These are phyloP conservation scores for Exophiala phaeomuriformis DNA, from an alignment of 2,329 filamentous ascomycete genomes.

Conservation along the genomic window DNA sequence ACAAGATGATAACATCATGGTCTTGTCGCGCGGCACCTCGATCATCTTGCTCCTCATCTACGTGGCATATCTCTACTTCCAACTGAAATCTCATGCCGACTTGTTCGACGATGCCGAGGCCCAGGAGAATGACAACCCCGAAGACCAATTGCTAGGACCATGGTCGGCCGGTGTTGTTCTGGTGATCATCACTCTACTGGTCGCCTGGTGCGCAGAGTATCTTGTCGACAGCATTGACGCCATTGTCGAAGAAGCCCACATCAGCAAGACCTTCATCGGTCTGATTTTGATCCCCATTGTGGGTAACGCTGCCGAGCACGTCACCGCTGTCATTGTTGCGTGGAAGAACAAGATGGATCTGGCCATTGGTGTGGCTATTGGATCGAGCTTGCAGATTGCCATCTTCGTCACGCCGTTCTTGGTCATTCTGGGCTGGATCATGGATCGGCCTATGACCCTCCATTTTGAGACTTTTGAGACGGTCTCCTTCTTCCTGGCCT, in stretches of 20 bases:
- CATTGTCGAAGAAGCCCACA: slow-evolving; percentile 60
- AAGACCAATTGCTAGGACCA: slow-evolving; percentile 52
- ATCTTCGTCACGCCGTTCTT: slow-evolving; percentile 73
- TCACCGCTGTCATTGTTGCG: slow-evolving; percentile 72
- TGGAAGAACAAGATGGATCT: slow-evolving; percentile 61
- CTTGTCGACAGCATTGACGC: slow-evolving; percentile 68
- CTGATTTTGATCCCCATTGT: slow-evolving; percentile 72
- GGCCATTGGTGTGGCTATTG: slow-evolving; percentile 73
- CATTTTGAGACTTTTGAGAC: slow-evolving; percentile 78
- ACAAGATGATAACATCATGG: slow-evolving; percentile 53
- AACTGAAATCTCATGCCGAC: slow-evolving; percentile 65
- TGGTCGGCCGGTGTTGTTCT: slow-evolving; percentile 59
- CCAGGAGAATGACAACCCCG: slow-evolving; percentile 30
- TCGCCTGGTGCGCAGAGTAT: slow-evolving; percentile 68
- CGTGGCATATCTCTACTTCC: slow-evolving; percentile 69
- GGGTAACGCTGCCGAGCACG: slow-evolving; percentile 72
- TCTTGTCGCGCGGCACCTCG: slow-evolving; percentile 67
- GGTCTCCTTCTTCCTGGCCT: slow-evolving; percentile 67
- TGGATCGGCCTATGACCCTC: slow-evolving; percentile 64
- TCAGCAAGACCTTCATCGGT: slow-evolving; percentile 76
- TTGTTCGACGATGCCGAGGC: slow-evolving; percentile 54
- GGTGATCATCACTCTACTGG: slow-evolving; percentile 61
- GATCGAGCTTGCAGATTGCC: slow-evolving; percentile 75
- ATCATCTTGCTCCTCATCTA: slow-evolving; percentile 70
- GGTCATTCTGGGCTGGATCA: slow-evolving; percentile 73